Evolutionary conservation across 192 early-diverging fungal species (phyloP).

Genomic region (Backusella sp.): DNA sequence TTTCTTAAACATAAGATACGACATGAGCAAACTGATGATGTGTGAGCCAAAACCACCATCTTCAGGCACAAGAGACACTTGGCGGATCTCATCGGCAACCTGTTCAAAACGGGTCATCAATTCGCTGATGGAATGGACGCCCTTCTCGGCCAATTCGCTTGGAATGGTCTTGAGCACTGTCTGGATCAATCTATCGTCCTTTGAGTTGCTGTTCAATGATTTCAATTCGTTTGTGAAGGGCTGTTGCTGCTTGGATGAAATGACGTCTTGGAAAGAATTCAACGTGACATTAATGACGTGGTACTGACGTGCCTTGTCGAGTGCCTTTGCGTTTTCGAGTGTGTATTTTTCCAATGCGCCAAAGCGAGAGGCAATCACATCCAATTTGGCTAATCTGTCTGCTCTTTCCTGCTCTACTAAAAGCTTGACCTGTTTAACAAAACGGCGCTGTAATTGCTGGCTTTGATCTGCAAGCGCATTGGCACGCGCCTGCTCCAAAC

Average conservation of each 20-base stretch:
- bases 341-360: constrained; percentile 66
- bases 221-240: constrained; percentile 71
- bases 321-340: constrained; percentile 62
- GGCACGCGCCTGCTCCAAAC: constrained; percentile 44
- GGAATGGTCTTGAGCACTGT: constrained; percentile 62
- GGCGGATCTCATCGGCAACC: constrained; percentile 64
- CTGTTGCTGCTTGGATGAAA: constrained; percentile 40
- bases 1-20: constrained; percentile 77
- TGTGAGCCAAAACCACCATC: constrained; percentile 83
- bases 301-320: constrained; percentile 58
- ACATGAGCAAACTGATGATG: constrained; percentile 63
- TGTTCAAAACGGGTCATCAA: constrained; percentile 64
- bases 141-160: constrained; percentile 50
- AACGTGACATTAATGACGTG: constrained; percentile 62
- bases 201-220: constrained; percentile 45
- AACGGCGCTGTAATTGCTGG: constrained; percentile 69
- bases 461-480: constrained; percentile 60
- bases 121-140: constrained; percentile 60
- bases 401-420: constrained; percentile 85
- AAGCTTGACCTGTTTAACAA: constrained; percentile 70
- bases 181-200: constrained; percentile 34
- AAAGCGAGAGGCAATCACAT: constrained; percentile 72
- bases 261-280: constrained; percentile 55
- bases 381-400: constrained; percentile 80
- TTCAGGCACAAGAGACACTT: constrained; percentile 80